A percentile compares a stretch with the other conserved stretches of the same genome.
These are phyloP conservation scores for Pleurotus giganteus DNA, from an alignment of 768 basidiomycete genomes.

Conservation along the genomic window DNA sequence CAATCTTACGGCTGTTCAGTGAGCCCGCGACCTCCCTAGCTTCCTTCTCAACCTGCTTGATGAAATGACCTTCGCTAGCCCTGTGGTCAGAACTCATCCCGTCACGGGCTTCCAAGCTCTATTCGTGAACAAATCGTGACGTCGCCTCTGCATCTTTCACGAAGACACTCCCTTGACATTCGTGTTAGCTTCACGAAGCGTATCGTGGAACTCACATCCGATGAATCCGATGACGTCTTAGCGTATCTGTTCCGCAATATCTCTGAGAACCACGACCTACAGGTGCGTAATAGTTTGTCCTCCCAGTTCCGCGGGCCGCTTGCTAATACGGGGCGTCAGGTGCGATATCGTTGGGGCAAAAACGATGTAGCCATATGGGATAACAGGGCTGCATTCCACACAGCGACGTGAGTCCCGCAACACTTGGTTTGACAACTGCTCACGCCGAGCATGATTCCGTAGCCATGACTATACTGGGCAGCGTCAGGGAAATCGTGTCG, in stretches of 20 bases:
- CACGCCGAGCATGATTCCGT: not conserved
- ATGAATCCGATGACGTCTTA: conserved; percentile 51
- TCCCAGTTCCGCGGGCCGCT: not conserved
- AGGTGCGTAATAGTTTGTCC: conserved; percentile 21
- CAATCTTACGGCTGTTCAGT: conserved; percentile 51
- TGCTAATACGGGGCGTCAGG: conserved; percentile 20
- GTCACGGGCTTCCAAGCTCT: conserved; percentile 59
- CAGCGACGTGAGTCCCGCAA: conserved; percentile 31
- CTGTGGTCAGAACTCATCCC: conserved; percentile 55
- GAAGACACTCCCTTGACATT: not conserved
- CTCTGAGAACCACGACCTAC: conserved; percentile 58
- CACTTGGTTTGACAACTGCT: not conserved
- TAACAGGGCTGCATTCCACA: conserved; percentile 51
- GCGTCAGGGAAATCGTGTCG: conserved; percentile 49
- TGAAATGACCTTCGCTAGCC: conserved; percentile 21
- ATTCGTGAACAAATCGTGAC: conserved; percentile 50
- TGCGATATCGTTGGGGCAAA: conserved; percentile 48
- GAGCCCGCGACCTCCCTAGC: conserved; percentile 13
- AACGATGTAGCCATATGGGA: conserved; percentile 64
- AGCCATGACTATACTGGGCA: conserved; percentile 34
- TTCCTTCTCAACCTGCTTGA: not conserved
- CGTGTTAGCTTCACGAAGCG: conserved; percentile 47
- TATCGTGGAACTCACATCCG: conserved; percentile 50
- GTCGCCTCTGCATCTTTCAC: conserved; percentile 6
- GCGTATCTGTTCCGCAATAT: conserved; percentile 48